Evolutionary conservation across 2,329 filamentous ascomycete species (phyloP), one percentile per base, ranked within the genome.

Genomic region (Setomelanomma holmii): DNA sequence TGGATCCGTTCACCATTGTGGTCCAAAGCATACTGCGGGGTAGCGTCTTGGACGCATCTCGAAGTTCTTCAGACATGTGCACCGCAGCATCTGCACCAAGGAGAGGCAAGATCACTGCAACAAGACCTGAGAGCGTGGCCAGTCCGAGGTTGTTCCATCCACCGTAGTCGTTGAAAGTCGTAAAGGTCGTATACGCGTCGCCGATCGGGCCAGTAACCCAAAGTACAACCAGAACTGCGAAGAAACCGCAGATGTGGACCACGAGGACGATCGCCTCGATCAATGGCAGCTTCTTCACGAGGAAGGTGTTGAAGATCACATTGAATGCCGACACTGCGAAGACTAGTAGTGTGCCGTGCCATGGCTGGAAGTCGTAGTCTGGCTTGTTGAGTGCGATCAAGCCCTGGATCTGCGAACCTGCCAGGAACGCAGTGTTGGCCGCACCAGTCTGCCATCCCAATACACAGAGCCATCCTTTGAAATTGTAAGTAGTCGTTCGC

Each of bases 211-310:
- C 60, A 14, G 57, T 44, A 12, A 46, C 49, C 55, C 51, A 55
- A 7, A 63, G 48, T 10, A 55, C 47, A 6, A 80, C 75, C 10
- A 82, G 59, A 51, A 81, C 73, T 2, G 73, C 78, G 53, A 83
- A 78, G 56, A 82, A 79, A 1, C 80, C 80, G n/a, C 77, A 59
- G n/a, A 82, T 64, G 46, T 83, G 80, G 4, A 83, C 46, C 8
- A 78, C 66, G 4, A 82, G 61, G 12, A 78, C 70, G 8, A 63
- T 34, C 4, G 55, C 49, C 42, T 67, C 60, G 40, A 65, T 46
- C n/a, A 55, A 75, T 73, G 64, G 76, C 65, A 46, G 73, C 19
- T 56, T 53, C 43, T 72, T 74, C 16, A 72, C 71, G 1, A 77
- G 53, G 5, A 75, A 40, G 11, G 74, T 75, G 49, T 78, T 76